Evolutionary conservation across 1,284 basidiomycete species (phyloP).

Genomic region (Phylloporus sp.): DNA sequence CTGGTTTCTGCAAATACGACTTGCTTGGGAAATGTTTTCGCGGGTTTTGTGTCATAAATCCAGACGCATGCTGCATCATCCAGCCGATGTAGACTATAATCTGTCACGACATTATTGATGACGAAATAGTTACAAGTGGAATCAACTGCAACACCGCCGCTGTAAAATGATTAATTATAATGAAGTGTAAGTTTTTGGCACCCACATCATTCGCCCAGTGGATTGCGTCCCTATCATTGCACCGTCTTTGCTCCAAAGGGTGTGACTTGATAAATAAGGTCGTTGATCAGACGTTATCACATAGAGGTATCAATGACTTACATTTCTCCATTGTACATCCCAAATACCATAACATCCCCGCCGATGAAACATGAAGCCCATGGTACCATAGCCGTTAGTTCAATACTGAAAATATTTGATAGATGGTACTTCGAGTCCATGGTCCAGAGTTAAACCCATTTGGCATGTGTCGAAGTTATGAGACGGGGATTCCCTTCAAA

Average conservation of each 20-base stretch:
- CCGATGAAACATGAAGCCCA: neutral
- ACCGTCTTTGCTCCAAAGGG: neutral
- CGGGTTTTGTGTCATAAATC: neutral
- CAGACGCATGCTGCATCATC: neutral
- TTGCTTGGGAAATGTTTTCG: neutral
- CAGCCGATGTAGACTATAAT: neutral
- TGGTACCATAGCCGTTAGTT: too few species aligned
- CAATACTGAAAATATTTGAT: neutral
- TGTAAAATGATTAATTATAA: neutral
- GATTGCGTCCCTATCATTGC: neutral
- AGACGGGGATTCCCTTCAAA: neutral
- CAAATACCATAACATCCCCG: neutral
- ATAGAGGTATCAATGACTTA: neutral
- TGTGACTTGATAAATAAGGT: neutral
- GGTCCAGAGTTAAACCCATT: neutral
- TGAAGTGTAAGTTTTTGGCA: neutral
- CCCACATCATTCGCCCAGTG: neutral
- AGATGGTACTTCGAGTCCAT: neutral
- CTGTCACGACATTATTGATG: neutral
- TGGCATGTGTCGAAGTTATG: neutral
- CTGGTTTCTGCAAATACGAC: neutral
- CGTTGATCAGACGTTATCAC: too few species aligned
- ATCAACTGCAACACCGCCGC: neutral
- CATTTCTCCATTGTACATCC: conserved; percentile 2
- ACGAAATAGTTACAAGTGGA: neutral